Evolutionary conservation across 2,329 filamentous ascomycete genomes (phyloP).

Genomic region (Arthrobotrys musiformis): DNA sequence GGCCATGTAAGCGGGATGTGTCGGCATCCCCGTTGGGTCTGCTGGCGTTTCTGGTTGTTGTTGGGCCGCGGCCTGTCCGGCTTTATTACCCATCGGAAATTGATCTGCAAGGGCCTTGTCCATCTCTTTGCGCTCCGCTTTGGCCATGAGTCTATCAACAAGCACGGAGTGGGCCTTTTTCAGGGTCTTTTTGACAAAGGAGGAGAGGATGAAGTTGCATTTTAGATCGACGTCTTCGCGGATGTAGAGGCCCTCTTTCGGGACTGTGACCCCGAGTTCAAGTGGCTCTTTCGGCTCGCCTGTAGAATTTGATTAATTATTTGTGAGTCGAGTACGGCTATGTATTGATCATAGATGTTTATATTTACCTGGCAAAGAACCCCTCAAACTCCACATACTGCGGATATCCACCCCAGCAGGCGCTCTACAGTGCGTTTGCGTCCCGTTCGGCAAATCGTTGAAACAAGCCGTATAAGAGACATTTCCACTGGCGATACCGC

Average conservation of each 20-base stretch:
- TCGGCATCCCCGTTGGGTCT: not conserved
- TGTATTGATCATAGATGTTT: not conserved
- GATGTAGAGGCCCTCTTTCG: conserved; percentile 77
- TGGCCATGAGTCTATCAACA: conserved; percentile 72
- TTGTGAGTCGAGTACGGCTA: not conserved
- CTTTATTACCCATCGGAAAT: conserved; percentile 10
- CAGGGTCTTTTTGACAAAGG: conserved; percentile 84
- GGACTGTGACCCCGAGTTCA: conserved; percentile 75
- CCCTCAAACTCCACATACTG: conserved; percentile 80
- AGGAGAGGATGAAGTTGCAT: conserved; percentile 79
- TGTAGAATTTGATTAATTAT: conserved; percentile 4
- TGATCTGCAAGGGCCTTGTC: conserved; percentile 44
- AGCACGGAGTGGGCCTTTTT: conserved; percentile 78
- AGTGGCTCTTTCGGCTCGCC: conserved; percentile 74
- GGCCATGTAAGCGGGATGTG: conserved; percentile 17
- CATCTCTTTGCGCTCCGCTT: conserved; percentile 64
- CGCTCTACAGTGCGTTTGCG: conserved; percentile 86
- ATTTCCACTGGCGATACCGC: conserved; percentile 72
- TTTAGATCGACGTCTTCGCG: conserved; percentile 86
- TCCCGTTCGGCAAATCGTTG: conserved; percentile 75
- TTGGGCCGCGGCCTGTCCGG: not conserved
- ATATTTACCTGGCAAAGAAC: conserved; percentile 68
- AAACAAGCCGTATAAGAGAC: conserved; percentile 84
- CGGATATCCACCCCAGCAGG: conserved; percentile 83
- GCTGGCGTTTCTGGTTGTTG: not conserved